Conservation (phyloP, 768 basidiomycete genomes). For the Rhodotorula kratochvilovae region DNA sequence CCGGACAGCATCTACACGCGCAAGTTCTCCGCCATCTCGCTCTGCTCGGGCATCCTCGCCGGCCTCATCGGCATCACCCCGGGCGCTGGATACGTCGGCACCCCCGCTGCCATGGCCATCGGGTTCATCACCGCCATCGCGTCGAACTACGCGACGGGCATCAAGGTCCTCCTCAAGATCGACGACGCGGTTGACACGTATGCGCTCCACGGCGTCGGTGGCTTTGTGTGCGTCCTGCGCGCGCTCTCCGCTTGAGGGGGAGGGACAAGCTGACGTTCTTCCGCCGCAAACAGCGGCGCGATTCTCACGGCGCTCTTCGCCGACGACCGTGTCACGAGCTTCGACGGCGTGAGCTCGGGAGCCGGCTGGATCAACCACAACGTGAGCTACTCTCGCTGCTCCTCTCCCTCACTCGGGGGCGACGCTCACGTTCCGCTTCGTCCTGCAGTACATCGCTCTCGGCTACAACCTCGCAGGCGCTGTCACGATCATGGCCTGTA, state of each 20-base stretch:
- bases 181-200: conserved; percentile 91
- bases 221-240: conserved; percentile 53
- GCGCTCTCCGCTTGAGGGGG: conserved; percentile 41
- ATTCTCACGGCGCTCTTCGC: conserved; percentile 72
- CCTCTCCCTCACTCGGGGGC: too few relatives aligned
- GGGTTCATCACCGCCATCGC: conserved; percentile 67
- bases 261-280: conserved; percentile 3
- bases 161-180: conserved; percentile 34
- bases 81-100: conserved; percentile 71
- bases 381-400: conserved; percentile 1
- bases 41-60: conserved; percentile 88
- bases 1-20: conserved; percentile 32
- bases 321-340: conserved; percentile 58
- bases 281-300: conserved; percentile 32
- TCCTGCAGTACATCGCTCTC: conserved; percentile 46
- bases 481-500: conserved; percentile 56
- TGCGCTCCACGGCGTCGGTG: conserved; percentile 83
- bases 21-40: conserved; percentile 83
- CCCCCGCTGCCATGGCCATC: conserved; percentile 70
- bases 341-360: conserved; percentile 62
- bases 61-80: conserved; percentile 58
- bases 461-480: conserved; percentile 70
- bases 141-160: conserved; percentile 72
- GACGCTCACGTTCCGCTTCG: conserved; percentile 64
- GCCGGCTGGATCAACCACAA: conserved; percentile 75